These are phyloP conservation scores for rapeseed (Brassica napus) DNA, from an alignment of 345 rosid species.

Conservation along the genomic window DNA sequence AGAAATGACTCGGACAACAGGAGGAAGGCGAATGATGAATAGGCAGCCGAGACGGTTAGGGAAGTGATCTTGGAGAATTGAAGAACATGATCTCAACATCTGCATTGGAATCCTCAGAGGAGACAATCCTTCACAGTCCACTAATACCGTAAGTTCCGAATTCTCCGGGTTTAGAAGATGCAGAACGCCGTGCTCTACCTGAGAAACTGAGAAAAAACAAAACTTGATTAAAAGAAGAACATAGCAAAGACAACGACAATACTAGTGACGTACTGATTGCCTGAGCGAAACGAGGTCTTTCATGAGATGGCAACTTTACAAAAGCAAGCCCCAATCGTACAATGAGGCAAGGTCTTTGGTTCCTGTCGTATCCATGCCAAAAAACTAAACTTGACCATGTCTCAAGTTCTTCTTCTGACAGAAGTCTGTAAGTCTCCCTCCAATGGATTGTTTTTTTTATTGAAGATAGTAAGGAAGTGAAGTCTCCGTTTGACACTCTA, in stretches of 20 bases:
- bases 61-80: conserved; percentile 85
- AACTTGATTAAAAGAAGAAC: not conserved
- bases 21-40: conserved; percentile 85
- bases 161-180: conserved; percentile 57
- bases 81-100: conserved; percentile 78
- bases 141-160: conserved; percentile 72
- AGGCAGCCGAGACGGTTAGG: conserved; percentile 83
- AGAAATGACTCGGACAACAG: conserved; percentile 77
- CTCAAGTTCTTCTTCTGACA: conserved; percentile 77
- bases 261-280: conserved; percentile 70
- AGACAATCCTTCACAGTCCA: conserved; percentile 88
- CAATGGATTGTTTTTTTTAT: conserved; percentile 84
- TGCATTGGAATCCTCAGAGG: conserved; percentile 92
- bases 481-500: conserved; percentile 76
- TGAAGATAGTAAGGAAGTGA: conserved; percentile 63
- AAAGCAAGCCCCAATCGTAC: conserved; percentile 88
- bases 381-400: conserved; percentile 79
- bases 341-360: conserved; percentile 78
- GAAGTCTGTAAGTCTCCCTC: conserved; percentile 73
- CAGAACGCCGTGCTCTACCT: conserved; percentile 81
- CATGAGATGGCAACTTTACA: conserved; percentile 58
- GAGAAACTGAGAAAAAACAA: conserved; percentile 63
- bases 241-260: not conserved
- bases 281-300: conserved; percentile 83
- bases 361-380: conserved; percentile 92